Evolutionary conservation across 768 basidiomycete species (phyloP).

Genomic region (Daedaleopsis nitida): DNA sequence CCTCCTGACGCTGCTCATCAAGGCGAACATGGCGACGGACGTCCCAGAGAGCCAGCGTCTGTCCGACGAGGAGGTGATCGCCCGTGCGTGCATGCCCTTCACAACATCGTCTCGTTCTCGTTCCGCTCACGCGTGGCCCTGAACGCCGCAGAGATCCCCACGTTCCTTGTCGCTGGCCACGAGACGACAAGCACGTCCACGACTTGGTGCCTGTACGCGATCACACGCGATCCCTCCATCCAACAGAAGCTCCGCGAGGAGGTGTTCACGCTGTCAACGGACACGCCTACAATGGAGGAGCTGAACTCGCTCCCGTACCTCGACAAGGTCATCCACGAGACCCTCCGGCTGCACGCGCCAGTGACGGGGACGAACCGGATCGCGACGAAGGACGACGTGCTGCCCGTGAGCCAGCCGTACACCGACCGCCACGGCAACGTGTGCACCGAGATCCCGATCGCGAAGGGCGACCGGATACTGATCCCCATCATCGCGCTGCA

Average conservation of each 20-base stretch:
- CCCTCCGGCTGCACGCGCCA: slow-evolving; percentile 56
- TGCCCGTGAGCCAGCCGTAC: slow-evolving; percentile 47
- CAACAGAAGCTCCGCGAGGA: slow-evolving; percentile 45
- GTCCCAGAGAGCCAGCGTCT: slow-evolving; percentile 54
- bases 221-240: slow-evolving; percentile 38
- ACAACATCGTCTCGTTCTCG: background rate
- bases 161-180: slow-evolving; percentile 39
- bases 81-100: slow-evolving; percentile 40
- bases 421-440: slow-evolving; percentile 18
- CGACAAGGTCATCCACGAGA: slow-evolving; percentile 66
- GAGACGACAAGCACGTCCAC: slow-evolving; percentile 44
- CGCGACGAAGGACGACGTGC: slow-evolving; percentile 44
- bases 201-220: slow-evolving; percentile 39
- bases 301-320: slow-evolving; percentile 68
- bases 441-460: slow-evolving; percentile 24
- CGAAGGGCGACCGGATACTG: slow-evolving; percentile 34
- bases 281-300: slow-evolving; percentile 64
- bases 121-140: background rate
- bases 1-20: slow-evolving; percentile 59
- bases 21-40: slow-evolving; percentile 67
- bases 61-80: slow-evolving; percentile 63
- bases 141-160: slow-evolving; percentile 24
- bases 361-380: slow-evolving; percentile 51
- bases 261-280: slow-evolving; percentile 42
- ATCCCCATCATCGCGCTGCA: slow-evolving; percentile 60